A percentile compares a stretch with the other conserved stretches of the same genome.
These are phyloP conservation scores for Nigrospora oryzae DNA, from an alignment of 2,329 filamentous ascomycete species.

Conservation along the genomic window DNA sequence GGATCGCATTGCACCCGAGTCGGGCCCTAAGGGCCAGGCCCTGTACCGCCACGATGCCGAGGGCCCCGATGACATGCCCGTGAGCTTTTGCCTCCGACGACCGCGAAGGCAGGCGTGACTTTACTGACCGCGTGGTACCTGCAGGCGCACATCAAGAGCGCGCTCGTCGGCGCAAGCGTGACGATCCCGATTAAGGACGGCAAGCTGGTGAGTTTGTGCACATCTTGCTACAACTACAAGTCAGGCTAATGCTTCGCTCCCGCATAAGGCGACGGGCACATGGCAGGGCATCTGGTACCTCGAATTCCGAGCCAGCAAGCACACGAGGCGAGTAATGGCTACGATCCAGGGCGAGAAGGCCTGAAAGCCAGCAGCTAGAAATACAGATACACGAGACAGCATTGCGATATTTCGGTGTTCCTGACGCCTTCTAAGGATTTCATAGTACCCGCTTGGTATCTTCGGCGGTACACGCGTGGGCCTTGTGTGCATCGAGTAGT, in stretches of 20 bases:
- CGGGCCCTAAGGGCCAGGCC: conserved; percentile 60
- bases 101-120: background rate
- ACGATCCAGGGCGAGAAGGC: conserved; percentile 85
- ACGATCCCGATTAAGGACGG: conserved; percentile 88
- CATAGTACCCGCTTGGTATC: too few relatives aligned
- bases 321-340: conserved; percentile 75
- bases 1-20: conserved; percentile 77
- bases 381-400: too few relatives aligned
- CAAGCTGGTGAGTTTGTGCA: conserved; percentile 45
- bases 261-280: conserved; percentile 47
- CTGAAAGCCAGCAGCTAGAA: conserved; percentile 12
- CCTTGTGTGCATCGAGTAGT: too few relatives aligned
- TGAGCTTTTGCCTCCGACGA: conserved; percentile 25
- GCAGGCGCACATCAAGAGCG: conserved; percentile 86
- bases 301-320: conserved; percentile 73
- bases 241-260: background rate
- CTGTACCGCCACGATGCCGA: conserved; percentile 84
- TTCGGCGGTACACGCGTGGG: too few relatives aligned
- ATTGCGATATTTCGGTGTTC: too few relatives aligned
- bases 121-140: background rate
- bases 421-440: too few relatives aligned
- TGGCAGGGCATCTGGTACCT: conserved; percentile 94
- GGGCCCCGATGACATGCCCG: conserved; percentile 90
- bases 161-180: conserved; percentile 79
- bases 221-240: too few relatives aligned